Evolutionary conservation across 306 rosid species (phyloP).

Genomic region (Bauhinia variegata): DNA sequence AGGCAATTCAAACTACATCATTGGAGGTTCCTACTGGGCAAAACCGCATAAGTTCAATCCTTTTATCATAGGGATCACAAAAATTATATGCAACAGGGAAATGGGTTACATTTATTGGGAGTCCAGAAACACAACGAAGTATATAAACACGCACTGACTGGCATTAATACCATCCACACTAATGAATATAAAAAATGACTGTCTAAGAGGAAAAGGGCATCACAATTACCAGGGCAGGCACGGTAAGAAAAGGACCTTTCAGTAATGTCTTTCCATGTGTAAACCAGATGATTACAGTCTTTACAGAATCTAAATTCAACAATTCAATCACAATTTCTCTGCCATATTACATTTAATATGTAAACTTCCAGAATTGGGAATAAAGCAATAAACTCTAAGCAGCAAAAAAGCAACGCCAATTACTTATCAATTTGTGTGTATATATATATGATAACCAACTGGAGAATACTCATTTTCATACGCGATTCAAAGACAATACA

Average conservation of each 20-base stretch:
- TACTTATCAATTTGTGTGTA: conserved; percentile 33
- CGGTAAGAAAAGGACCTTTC: background rate
- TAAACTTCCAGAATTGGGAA: conserved; percentile 22
- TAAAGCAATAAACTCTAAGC: conserved; percentile 7
- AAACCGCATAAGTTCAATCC: background rate
- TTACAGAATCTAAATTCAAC: conserved; percentile 32
- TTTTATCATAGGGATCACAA: too few relatives aligned
- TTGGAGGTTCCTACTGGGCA: background rate
- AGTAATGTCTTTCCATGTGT: conserved; percentile 5
- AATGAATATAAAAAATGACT: background rate
- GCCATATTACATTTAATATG: conserved; percentile 37
- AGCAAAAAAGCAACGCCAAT: conserved; percentile 27
- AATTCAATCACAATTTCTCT: conserved; percentile 39
- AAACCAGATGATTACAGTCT: conserved; percentile 30
- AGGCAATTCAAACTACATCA: conserved; percentile 17
- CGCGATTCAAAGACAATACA: conserved; percentile 16
- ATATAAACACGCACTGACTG: background rate
- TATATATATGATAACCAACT: conserved; percentile 2
- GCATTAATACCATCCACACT: background rate
- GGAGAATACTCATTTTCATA: conserved; percentile 7
- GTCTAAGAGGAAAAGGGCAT: background rate
- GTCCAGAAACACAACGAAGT: background rate
- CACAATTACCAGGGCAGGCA: conserved; percentile 1
- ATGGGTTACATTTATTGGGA: too few relatives aligned
- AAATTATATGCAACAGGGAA: too few relatives aligned